Evolutionary conservation across 2,329 filamentous ascomycete genomes (phyloP).

Genomic region (Shiraia sp.): DNA sequence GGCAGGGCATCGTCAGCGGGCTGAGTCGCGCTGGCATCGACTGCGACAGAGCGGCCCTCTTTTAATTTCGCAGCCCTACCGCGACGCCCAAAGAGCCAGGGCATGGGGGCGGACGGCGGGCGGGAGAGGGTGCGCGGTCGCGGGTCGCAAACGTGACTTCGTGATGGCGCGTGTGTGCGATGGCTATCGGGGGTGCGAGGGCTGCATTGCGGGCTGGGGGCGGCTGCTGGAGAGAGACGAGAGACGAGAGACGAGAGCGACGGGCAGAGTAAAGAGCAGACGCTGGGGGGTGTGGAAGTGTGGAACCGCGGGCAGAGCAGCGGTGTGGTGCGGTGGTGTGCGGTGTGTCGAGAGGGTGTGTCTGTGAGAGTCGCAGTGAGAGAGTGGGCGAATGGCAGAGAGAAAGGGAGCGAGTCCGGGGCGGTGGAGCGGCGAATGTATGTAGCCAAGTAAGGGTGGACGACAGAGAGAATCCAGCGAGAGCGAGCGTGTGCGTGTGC

Average conservation of each 20-base stretch:
- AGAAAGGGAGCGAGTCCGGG: no score
- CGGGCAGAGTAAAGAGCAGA: no score
- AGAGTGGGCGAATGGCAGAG: no score
- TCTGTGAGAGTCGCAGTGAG: no score
- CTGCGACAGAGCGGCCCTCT: constrained; percentile 49
- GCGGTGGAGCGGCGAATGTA: no score
- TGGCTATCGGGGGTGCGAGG: constrained; percentile 1
- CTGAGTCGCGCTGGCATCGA: constrained; percentile 51
- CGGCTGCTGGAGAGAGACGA: constrained; percentile 3
- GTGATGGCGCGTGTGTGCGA: constrained; percentile 7
- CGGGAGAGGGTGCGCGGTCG: constrained; percentile 8
- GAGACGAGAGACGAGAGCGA: no score
- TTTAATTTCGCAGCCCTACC: constrained; percentile 64
- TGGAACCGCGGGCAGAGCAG: neutral
- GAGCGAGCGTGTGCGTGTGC: no score
- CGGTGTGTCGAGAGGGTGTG: no score
- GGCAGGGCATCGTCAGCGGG: constrained; percentile 24
- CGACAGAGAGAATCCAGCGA: no score
- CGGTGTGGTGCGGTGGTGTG: neutral
- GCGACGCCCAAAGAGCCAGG: constrained; percentile 81
- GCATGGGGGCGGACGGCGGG: constrained; percentile 56
- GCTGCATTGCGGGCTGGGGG: constrained; percentile 12
- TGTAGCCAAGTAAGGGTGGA: no score
- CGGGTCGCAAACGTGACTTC: constrained; percentile 7
- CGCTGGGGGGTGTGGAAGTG: neutral